A percentile compares a stretch with the other conserved stretches of the same genome.
Evolutionary conservation across 345 rosid genomes (phyloP).

Genomic region (Viola odorata): DNA sequence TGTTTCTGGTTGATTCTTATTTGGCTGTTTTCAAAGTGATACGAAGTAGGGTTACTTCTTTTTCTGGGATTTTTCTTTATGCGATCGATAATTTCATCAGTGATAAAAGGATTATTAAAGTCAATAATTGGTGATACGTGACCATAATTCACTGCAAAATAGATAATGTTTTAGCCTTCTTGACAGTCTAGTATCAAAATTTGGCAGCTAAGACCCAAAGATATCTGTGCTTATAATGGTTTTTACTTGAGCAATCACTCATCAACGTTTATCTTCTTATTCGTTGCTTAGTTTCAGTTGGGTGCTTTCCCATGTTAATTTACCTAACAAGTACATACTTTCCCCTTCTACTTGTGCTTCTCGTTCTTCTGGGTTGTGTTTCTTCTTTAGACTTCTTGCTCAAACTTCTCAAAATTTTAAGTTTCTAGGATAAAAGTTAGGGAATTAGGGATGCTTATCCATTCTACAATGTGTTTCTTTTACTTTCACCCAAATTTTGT

Average conservation of each 20-base stretch:
- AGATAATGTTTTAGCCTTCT: too few species aligned
- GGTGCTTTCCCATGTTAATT: neutral
- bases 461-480: too few species aligned
- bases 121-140: too few species aligned
- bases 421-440: neutral
- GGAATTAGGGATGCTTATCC: neutral
- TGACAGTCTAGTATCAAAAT: too few species aligned
- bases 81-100: neutral
- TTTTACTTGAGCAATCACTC: too few species aligned
- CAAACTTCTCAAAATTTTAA: neutral
- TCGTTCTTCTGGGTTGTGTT: neutral
- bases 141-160: too few species aligned
- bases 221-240: too few species aligned
- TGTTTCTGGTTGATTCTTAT: neutral
- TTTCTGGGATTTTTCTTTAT: neutral
- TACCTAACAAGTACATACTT: too few species aligned
- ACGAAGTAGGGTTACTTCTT: neutral
- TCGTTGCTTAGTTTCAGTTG: neutral
- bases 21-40: neutral
- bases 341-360: neutral
- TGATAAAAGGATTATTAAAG: too few species aligned
- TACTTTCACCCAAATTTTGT: too few species aligned
- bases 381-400: neutral
- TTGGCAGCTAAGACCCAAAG: too few species aligned
- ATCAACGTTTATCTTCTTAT: too few species aligned